Percentiles rank a stretch among this genome's conserved stretches.
These are phyloP conservation scores for Beauveria medogensis DNA, from an alignment of 2,329 filamentous ascomycete genomes.

Conservation along the genomic window DNA sequence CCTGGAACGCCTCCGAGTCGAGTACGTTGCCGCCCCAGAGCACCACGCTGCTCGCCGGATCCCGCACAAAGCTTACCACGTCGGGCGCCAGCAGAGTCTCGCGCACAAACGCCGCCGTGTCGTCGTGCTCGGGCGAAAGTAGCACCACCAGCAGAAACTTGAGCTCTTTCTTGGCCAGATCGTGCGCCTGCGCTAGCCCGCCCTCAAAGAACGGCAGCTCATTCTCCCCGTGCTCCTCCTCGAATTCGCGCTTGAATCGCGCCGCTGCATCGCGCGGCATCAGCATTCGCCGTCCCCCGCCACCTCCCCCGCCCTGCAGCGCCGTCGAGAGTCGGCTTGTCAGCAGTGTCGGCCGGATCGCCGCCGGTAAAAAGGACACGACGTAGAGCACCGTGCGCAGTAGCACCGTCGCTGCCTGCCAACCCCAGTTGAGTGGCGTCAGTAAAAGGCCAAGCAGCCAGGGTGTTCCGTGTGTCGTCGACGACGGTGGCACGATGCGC, in stretches of 20 bases:
- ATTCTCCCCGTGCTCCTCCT: conserved; percentile 78
- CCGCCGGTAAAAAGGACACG: conserved; percentile 70
- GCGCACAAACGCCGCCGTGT: conserved; percentile 71
- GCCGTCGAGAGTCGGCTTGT: conserved; percentile 45
- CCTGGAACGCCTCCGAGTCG: conserved; percentile 90
- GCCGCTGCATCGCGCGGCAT: conserved; percentile 82
- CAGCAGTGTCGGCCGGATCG: conserved; percentile 46
- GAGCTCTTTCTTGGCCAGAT: conserved; percentile 80
- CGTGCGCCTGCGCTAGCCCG: conserved; percentile 85
- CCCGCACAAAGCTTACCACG: conserved; percentile 64
- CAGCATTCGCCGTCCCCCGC: conserved; percentile 63
- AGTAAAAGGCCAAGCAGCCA: conserved; percentile 72
- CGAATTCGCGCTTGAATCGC: conserved; percentile 85
- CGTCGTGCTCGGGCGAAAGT: conserved; percentile 88
- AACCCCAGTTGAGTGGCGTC: conserved; percentile 72
- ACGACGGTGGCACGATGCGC: conserved; percentile 71
- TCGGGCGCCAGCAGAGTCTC: conserved; percentile 74
- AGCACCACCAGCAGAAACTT: conserved; percentile 88
- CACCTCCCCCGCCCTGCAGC: conserved; percentile 54
- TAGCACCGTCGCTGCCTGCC: conserved; percentile 58
- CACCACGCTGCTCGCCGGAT: conserved; percentile 70
- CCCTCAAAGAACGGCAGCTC: conserved; percentile 74
- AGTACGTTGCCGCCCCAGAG: conserved; percentile 90
- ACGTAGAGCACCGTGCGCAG: conserved; percentile 70
- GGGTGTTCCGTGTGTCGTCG: conserved; percentile 60